Base-by-base conservation (phyloP, 2,329 filamentous ascomycete genomes). In the Zasmidium citrigriseum region DNA sequence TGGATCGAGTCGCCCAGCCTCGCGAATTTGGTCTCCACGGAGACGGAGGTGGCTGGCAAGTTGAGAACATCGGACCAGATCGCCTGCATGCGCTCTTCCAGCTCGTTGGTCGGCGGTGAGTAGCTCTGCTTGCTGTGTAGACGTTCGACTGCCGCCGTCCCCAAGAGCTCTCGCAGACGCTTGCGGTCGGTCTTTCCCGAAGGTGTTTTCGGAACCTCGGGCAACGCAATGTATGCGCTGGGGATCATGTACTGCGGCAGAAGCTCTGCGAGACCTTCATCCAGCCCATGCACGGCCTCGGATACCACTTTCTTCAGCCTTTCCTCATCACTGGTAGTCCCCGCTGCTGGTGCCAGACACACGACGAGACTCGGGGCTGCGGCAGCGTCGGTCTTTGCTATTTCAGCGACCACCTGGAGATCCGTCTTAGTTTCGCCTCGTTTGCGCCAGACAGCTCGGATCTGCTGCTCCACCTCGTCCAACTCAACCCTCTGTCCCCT, bases 231-330 rank as follows among this genome's bases (percentile, higher is more conserved):
- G 3, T 93, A 74, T 59, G 86, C 84, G 0, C 85, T 85, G 0
- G 91, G 91, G 1, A 95, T 73, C 89, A 93, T 93, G 69, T 95
- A 95, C 0, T 73, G 66, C 0, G 90, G 87, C 0, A 96, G 74
- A 70, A 85, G 87, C 55, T 89, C 82, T 12, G 24, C 14, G 12
- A 60, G 34, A 20, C 52, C 52, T 29, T 50, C 45, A 29, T 55
- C 21, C 10, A 50, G 23, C 7, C 3, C 5, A 14, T 29, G 23
- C 23, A n/a, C 22, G 12, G 7, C 14, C 27, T 7, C 14, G 27
- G 7, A 7, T n/a, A n/a, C n/a, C n/a, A n/a, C n/a, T n/a, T n/a
- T n/a, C 7, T 34, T 34, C 14, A 14, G 14, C 14, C 27, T 34
- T 7, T 14, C 7, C 7, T 34, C 7, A 7, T 34, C 27, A 14